These are phyloP conservation scores for Cutaneotrichosporon spelunceum DNA, from an alignment of 1,284 basidiomycete genomes.

Conservation along the genomic window DNA sequence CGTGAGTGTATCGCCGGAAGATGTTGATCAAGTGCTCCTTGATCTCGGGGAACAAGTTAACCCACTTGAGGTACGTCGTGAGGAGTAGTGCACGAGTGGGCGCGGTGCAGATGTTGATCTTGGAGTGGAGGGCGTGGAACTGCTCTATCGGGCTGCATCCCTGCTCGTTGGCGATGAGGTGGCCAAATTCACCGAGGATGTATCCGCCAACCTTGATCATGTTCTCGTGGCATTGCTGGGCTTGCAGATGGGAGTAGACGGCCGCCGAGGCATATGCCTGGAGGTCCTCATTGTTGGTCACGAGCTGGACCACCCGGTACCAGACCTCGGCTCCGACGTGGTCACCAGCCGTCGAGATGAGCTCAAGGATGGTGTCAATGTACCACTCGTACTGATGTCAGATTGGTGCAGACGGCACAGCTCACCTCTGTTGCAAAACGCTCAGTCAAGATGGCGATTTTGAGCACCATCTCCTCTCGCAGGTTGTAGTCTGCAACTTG, in stretches of 20 bases:
- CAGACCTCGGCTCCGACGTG: conserved; percentile 99
- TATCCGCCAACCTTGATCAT: conserved; percentile 98
- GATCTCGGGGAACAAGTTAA: conserved; percentile 98
- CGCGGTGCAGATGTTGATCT: conserved; percentile 91
- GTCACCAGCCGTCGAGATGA: conserved; percentile 94
- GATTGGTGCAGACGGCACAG: conserved; percentile 40
- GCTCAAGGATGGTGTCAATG: conserved; percentile 89
- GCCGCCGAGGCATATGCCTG: conserved; percentile 92
- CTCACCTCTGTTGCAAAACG: conserved; percentile 77
- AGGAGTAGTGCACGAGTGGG: conserved; percentile 87
- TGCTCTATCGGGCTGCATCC: conserved; percentile 94
- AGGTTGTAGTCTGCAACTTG: conserved; percentile 92
- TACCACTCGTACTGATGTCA: conserved; percentile 77
- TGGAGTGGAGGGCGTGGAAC: conserved; percentile 88
- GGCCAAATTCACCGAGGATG: conserved; percentile 86
- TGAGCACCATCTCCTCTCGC: conserved; percentile 96
- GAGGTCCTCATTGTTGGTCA: conserved; percentile 96
- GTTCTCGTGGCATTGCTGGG: conserved; percentile 90
- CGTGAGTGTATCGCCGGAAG: conserved; percentile 95
- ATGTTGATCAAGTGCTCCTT: conserved; percentile 89
- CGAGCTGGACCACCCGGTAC: conserved; percentile 98
- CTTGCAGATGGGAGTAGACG: conserved; percentile 85
- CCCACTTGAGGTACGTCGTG: conserved; percentile 92
- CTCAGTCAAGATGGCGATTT: conserved; percentile 96
- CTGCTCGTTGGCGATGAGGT: conserved; percentile 90